A percentile compares a stretch with the other conserved stretches of the same genome.
Evolutionary conservation across 2,329 filamentous ascomycete species (phyloP).

Genomic region (Chaetomiaceae sp.): DNA sequence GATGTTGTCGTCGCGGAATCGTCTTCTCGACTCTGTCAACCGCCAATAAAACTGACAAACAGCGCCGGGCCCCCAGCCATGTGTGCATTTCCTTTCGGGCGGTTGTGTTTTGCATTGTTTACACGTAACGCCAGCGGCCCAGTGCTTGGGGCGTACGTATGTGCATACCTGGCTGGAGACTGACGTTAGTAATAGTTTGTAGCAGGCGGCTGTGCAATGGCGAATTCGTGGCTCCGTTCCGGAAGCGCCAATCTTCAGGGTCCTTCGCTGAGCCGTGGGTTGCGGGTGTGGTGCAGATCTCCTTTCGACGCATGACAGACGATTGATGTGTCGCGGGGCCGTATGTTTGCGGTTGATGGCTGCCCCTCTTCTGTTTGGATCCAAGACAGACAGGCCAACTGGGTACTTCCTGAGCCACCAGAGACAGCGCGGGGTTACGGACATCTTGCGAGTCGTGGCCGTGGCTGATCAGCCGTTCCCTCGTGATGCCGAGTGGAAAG

Average conservation of each 20-base stretch:
- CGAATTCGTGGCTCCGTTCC: too few relatives aligned
- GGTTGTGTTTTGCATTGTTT: slow-evolving; percentile 14
- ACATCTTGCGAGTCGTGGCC: slow-evolving; percentile 1
- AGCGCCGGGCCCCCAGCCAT: too few relatives aligned
- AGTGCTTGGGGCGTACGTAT: not conserved
- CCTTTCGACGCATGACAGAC: slow-evolving; percentile 12
- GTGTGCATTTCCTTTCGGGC: not conserved
- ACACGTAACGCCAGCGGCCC: not conserved
- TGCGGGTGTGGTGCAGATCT: slow-evolving; percentile 9
- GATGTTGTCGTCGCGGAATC: not conserved
- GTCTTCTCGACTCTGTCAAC: not conserved
- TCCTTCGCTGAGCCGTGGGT: slow-evolving; percentile 8
- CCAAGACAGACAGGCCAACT: too few relatives aligned
- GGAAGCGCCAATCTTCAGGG: slow-evolving; percentile 15
- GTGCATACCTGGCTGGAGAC: too few relatives aligned
- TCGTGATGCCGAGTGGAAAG: slow-evolving; percentile 3
- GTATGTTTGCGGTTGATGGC: slow-evolving; percentile 15
- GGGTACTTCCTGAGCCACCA: too few relatives aligned
- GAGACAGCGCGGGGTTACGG: slow-evolving; percentile 2
- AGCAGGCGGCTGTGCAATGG: too few relatives aligned
- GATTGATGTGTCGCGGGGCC: slow-evolving; percentile 10
- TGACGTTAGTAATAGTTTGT: too few relatives aligned
- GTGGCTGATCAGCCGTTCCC: slow-evolving; percentile 1
- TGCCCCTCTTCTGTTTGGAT: slow-evolving; percentile 7
- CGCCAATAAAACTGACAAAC: too few relatives aligned